Conservation (phyloP, 2,329 filamentous ascomycete genomes). For the Xylaria sp. region DNA sequence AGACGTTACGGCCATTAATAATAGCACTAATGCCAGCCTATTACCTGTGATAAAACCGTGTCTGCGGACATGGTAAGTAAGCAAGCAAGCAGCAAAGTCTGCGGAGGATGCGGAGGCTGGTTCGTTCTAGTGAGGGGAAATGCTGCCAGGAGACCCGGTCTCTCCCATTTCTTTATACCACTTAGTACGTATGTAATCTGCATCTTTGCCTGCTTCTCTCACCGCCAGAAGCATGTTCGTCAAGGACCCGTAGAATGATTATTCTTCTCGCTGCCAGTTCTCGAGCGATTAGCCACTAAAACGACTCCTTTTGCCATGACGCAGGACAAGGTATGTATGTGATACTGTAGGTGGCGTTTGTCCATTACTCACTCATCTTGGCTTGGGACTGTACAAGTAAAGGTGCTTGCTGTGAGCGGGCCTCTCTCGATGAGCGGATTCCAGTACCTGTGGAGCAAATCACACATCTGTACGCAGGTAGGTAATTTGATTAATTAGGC, state of each 20-base stretch:
- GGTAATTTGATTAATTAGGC: neutral
- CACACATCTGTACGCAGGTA: neutral
- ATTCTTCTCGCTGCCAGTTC: conserved; percentile 1
- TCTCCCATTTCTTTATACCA: conserved; percentile 22
- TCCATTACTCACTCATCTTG: neutral
- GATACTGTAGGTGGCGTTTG: conserved; percentile 7
- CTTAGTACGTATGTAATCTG: conserved; percentile 9
- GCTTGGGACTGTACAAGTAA: neutral
- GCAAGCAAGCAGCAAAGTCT: neutral
- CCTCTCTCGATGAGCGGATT: neutral
- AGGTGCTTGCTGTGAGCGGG: neutral
- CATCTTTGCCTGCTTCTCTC: conserved; percentile 28
- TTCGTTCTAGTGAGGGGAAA: conserved; percentile 30
- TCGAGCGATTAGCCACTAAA: conserved; percentile 12
- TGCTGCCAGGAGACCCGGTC: conserved; percentile 6
- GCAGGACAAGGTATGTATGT: conserved; percentile 5
- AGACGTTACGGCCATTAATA: conserved; percentile 22
- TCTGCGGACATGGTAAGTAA: conserved; percentile 3
- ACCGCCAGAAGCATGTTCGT: conserved; percentile 31
- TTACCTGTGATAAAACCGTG: conserved; percentile 5
- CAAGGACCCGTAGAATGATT: conserved; percentile 17
- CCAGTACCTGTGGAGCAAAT: conserved; percentile 6
- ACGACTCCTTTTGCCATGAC: conserved; percentile 20
- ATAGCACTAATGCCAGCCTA: conserved; percentile 8
- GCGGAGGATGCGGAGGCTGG: conserved; percentile 30